These are phyloP conservation scores for Xylariaceae sp. DNA, from an alignment of 2,329 filamentous ascomycete species.

Conservation along the genomic window DNA sequence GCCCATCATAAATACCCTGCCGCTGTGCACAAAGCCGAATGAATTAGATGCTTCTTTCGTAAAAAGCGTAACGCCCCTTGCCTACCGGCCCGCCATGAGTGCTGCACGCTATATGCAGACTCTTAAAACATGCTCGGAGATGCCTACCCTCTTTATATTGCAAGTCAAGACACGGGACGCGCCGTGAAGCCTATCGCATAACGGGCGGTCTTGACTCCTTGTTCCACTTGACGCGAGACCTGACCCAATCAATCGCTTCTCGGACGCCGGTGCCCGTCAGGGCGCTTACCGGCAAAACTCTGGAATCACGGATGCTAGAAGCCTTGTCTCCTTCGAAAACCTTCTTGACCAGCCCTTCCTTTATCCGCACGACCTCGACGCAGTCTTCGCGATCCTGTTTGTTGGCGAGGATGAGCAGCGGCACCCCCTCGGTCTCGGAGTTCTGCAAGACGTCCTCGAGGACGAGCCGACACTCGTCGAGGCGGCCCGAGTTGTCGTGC, in stretches of 20 bases:
- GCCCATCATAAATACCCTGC: constrained; percentile 35
- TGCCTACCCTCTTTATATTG: constrained; percentile 5
- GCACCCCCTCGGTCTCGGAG: constrained; percentile 84
- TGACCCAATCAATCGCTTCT: constrained; percentile 96
- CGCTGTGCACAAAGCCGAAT: constrained; percentile 15
- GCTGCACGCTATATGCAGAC: constrained; percentile 21
- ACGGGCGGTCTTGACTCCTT: constrained; percentile 87
- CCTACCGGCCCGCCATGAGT: constrained; percentile 13
- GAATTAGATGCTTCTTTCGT: constrained; percentile 11
- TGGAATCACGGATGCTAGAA: constrained; percentile 76
- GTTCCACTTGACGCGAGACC: constrained; percentile 90
- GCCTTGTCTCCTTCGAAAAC: constrained; percentile 95
- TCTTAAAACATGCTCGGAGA: constrained; percentile 8
- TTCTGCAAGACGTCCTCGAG: constrained; percentile 86
- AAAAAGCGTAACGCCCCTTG: constrained; percentile 21
- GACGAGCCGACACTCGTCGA: constrained; percentile 85
- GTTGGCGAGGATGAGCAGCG: constrained; percentile 86
- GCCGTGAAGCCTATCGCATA: constrained; percentile 79
- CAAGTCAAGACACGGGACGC: constrained; percentile 1
- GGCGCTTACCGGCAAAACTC: constrained; percentile 89
- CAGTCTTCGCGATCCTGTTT: constrained; percentile 98
- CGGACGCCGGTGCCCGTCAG: constrained; percentile 79
- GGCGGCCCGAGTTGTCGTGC: constrained; percentile 49
- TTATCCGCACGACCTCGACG: constrained; percentile 93
- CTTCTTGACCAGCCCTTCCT: constrained; percentile 90